Evolutionary conservation across 169 alveolate genomes (phyloP).

Genomic region (Theileria annulata): DNA sequence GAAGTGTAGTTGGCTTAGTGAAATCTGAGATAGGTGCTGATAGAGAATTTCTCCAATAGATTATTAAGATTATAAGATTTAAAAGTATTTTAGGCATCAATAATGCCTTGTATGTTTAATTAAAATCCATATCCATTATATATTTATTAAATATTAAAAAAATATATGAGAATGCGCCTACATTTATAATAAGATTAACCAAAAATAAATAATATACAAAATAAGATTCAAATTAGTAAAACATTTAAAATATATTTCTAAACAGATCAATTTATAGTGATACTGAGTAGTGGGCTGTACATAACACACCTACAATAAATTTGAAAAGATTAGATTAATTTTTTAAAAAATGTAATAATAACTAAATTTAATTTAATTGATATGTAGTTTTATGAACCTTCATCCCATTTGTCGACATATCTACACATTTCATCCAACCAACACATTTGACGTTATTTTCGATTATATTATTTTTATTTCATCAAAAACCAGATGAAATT

Average conservation of each 20-base stretch:
- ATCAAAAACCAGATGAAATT: not conserved
- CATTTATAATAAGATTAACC: no score
- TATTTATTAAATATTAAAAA: no score
- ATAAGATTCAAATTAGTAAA: no score
- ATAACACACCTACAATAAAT: no score
- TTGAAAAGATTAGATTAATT: not conserved
- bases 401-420: not conserved
- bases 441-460: not conserved
- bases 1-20: slow-evolving; percentile 14
- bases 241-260: not conserved
- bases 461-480: not conserved
- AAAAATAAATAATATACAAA: not conserved
- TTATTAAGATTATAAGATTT: no score
- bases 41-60: not conserved
- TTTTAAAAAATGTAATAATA: not conserved
- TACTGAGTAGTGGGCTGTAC: not conserved
- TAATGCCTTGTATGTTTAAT: not conserved
- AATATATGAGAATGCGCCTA: not conserved
- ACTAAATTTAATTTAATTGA: not conserved
- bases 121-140: not conserved
- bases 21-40: slow-evolving; percentile 9
- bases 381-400: not conserved
- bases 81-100: not conserved
- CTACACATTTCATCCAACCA: not conserved
- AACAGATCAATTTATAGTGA: not conserved